These are phyloP conservation scores for Boletus sp. DNA, from an alignment of 768 basidiomycete genomes.

Conservation along the genomic window DNA sequence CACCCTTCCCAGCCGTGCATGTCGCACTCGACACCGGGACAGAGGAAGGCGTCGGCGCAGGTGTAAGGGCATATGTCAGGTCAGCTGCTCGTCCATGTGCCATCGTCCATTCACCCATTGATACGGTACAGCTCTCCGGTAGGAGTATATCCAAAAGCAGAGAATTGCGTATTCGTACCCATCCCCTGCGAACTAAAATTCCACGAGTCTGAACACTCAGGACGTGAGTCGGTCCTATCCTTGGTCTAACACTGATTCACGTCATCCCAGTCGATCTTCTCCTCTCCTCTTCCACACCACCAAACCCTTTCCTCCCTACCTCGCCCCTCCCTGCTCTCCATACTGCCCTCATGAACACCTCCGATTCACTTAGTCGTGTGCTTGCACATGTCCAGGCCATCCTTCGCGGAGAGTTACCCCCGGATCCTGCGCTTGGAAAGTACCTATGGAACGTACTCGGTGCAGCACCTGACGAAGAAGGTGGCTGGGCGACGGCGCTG, in stretches of 20 bases:
- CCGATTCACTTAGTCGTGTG: conserved; percentile 80
- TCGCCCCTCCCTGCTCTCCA: conserved; percentile 57
- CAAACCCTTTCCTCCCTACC: conserved; percentile 36
- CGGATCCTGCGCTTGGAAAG: conserved; percentile 84
- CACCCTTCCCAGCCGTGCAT: conserved; percentile 86
- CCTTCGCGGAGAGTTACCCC: conserved; percentile 70
- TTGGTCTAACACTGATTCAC: conserved; percentile 5
- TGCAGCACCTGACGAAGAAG: conserved; percentile 71
- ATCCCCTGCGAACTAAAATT: conserved; percentile 86
- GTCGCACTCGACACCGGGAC: conserved; percentile 86
- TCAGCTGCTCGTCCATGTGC: conserved; percentile 31
- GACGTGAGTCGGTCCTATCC: conserved; percentile 53
- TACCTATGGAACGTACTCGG: conserved; percentile 87
- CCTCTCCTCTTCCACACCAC: conserved; percentile 48
- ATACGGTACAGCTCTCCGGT: conserved; percentile 66
- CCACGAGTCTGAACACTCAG: conserved; percentile 80
- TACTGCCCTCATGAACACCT: conserved; percentile 61
- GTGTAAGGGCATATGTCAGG: conserved; percentile 89
- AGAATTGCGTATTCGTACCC: conserved; percentile 94
- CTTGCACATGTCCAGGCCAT: conserved; percentile 82
- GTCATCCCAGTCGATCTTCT: conserved; percentile 70
- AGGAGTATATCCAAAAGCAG: conserved; percentile 84
- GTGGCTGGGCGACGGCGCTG: conserved; percentile 71
- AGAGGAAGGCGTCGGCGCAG: conserved; percentile 58
- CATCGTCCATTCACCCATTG: conserved; percentile 9